These are phyloP conservation scores for Cryptococcus depauperatus DNA, from an alignment of 1,284 basidiomycete species.

Conservation along the genomic window DNA sequence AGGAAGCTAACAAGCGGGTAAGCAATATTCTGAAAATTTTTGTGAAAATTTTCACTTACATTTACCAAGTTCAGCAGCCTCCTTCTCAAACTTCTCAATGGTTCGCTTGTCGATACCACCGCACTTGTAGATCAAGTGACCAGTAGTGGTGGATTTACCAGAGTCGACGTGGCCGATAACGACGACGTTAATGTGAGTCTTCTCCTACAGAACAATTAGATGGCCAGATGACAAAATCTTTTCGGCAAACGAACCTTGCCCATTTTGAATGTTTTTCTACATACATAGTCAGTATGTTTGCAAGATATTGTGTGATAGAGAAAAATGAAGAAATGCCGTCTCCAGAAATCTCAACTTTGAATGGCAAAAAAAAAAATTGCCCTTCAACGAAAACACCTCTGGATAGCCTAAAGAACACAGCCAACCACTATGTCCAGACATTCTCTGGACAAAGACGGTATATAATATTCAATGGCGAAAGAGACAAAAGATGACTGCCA, in stretches of 20 bases:
- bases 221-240: slow-evolving; percentile 10
- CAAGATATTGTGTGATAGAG: too few relatives aligned
- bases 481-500: neutral
- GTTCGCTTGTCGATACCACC: slow-evolving; percentile 99
- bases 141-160: slow-evolving; percentile 97
- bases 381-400: neutral
- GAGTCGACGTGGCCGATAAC: slow-evolving; percentile 82
- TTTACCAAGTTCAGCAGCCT: slow-evolving; percentile 99
- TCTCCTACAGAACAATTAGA: slow-evolving; percentile 20
- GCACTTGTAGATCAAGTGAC: slow-evolving; percentile 99
- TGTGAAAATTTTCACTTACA: slow-evolving; percentile 19
- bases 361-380: too few relatives aligned
- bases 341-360: neutral
- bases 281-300: neutral
- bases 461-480: neutral
- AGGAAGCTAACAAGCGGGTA: slow-evolving; percentile 63
- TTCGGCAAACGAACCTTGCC: slow-evolving; percentile 26
- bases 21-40: neutral
- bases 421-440: too few relatives aligned
- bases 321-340: neutral
- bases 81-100: slow-evolving; percentile 99
- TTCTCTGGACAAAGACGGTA: too few relatives aligned
- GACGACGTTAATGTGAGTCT: slow-evolving; percentile 48
- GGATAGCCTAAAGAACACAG: neutral
- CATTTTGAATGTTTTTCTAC: slow-evolving; percentile 24